These are phyloP conservation scores for Botrytis porri DNA, from an alignment of 2,329 filamentous ascomycete species.

Conservation along the genomic window DNA sequence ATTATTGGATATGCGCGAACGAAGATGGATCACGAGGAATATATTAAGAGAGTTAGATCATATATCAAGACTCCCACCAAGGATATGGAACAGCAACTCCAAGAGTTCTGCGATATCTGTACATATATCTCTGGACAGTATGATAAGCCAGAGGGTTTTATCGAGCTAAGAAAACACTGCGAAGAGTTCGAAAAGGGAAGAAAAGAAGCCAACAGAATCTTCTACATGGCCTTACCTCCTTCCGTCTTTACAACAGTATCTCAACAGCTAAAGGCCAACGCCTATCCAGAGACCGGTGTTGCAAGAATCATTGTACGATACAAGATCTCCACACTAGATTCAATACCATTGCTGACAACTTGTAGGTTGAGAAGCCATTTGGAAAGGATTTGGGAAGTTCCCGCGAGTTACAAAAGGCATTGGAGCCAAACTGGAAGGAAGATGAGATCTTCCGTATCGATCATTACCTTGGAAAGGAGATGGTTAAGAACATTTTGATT, in stretches of 20 bases:
- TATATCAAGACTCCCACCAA: constrained; percentile 99
- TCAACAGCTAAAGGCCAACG: constrained; percentile 94
- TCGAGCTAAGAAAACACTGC: constrained; percentile 79
- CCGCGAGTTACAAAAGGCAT: constrained; percentile 87
- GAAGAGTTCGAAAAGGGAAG: constrained; percentile 79
- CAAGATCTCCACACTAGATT: neutral
- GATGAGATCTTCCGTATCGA: constrained; percentile 99
- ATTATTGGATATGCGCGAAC: constrained; percentile 99
- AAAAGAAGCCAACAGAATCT: constrained; percentile 84
- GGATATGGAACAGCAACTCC: constrained; percentile 91
- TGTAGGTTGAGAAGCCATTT: constrained; percentile 96
- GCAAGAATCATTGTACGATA: constrained; percentile 83
- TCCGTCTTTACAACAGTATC: constrained; percentile 98
- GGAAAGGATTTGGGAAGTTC: constrained; percentile 96
- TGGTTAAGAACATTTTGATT: constrained; percentile 99
- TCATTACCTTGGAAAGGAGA: constrained; percentile 99
- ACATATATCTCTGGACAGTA: constrained; percentile 97
- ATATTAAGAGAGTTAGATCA: constrained; percentile 88
- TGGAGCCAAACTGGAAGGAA: constrained; percentile 97
- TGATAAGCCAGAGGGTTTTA: constrained; percentile 93
- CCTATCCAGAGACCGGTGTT: constrained; percentile 88
- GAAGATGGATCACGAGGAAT: constrained; percentile 98
- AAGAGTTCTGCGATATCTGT: constrained; percentile 84
- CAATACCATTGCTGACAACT: constrained; percentile 23
- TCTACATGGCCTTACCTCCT: constrained; percentile 98